Evolutionary conservation across 441 rosid genomes (phyloP).

Genomic region (Mallotus japonicus): DNA sequence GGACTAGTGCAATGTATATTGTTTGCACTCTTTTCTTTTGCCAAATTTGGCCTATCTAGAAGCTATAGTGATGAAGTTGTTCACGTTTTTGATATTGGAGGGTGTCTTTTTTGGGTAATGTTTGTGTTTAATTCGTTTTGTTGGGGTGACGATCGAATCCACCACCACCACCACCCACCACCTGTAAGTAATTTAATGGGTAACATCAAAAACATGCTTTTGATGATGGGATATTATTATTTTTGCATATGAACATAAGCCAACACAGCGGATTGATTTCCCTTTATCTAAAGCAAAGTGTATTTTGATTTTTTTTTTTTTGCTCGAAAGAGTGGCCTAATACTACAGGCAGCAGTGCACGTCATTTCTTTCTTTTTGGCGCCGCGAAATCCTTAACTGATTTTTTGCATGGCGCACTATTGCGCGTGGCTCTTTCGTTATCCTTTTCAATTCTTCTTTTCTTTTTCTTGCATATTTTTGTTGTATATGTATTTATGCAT

Average conservation of each 20-base stretch:
- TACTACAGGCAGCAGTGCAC: background rate
- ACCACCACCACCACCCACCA: background rate
- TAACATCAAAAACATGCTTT: background rate
- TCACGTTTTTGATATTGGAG: constrained; percentile 2
- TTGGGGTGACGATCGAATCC: background rate
- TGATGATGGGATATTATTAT: background rate
- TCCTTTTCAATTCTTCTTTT: background rate
- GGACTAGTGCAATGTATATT: background rate
- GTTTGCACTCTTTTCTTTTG: background rate
- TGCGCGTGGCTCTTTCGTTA: constrained; percentile 23
- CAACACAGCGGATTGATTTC: too few relatives aligned
- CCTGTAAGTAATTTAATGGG: background rate
- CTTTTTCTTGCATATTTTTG: background rate
- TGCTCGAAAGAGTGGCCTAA: background rate
- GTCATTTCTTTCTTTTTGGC: constrained; percentile 20
- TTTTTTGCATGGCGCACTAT: constrained; percentile 18
- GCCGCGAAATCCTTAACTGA: constrained; percentile 18
- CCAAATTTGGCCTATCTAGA: background rate
- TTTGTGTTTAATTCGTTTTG: background rate
- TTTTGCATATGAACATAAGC: background rate
- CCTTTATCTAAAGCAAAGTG: constrained; percentile 6
- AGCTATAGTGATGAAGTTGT: background rate
- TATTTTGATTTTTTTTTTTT: background rate
- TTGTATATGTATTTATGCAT: background rate
- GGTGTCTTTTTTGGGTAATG: background rate